phyloP scores from a whole-genome alignment of 768 basidiomycete genomes.

The Termitomyces sp. region DNA sequence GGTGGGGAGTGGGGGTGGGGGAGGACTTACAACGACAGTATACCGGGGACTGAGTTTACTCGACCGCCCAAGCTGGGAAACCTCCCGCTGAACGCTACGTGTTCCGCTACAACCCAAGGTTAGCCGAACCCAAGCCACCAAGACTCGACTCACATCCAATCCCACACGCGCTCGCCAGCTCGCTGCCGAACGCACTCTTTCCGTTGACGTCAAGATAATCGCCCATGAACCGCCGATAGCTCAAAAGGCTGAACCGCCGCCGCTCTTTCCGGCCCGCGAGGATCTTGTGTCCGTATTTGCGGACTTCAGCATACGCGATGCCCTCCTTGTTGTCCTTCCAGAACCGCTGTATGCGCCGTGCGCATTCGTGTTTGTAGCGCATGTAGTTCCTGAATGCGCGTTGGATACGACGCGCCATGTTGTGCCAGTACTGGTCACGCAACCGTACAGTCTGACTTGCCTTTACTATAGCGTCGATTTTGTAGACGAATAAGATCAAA shows the following conservation, averaged over 20 bases:
- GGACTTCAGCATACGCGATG: slow-evolving; percentile 80
- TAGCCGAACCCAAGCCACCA: too few species aligned
- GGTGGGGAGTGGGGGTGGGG: too few species aligned
- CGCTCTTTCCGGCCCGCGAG: slow-evolving; percentile 91
- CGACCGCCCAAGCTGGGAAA: slow-evolving; percentile 81
- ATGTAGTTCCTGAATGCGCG: slow-evolving; percentile 94
- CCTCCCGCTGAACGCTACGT: slow-evolving; percentile 82
- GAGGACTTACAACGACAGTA: slow-evolving; percentile 82
- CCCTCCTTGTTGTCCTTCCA: slow-evolving; percentile 98
- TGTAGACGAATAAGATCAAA: too few species aligned
- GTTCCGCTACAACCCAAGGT: slow-evolving; percentile 52
- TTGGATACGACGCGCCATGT: slow-evolving; percentile 97
- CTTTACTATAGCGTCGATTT: too few species aligned
- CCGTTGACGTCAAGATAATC: slow-evolving; percentile 94
- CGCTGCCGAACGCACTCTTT: slow-evolving; percentile 69
- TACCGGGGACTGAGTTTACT: slow-evolving; percentile 91
- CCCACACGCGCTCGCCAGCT: slow-evolving; percentile 66
- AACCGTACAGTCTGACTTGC: too few species aligned
- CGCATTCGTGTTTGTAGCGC: slow-evolving; percentile 93
- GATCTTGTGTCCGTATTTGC: slow-evolving; percentile 94
- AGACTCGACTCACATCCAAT: slow-evolving; percentile 56
- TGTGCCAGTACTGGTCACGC: slow-evolving; percentile 99
- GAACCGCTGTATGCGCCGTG: slow-evolving; percentile 92
- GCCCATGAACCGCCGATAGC: slow-evolving; percentile 92
- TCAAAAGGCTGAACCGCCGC: slow-evolving; percentile 86